Evolutionary conservation across 2,329 filamentous ascomycete genomes (phyloP), one percentile per base, ranked within the genome.

Genomic region (Ceratocystis lukuohia): DNA sequence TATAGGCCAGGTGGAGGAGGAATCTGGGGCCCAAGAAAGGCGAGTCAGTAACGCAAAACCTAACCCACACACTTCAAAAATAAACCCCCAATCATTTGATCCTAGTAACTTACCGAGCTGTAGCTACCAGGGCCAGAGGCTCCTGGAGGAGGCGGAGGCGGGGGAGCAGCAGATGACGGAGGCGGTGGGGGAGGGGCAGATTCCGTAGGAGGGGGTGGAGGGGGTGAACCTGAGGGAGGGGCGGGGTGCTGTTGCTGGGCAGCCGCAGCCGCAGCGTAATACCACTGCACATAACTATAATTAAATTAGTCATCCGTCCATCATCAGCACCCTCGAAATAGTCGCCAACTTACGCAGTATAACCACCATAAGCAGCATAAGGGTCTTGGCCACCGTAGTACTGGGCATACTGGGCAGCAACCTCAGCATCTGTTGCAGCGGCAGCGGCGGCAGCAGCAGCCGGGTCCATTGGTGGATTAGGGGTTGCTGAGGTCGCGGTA

Each of bases 311-410:
- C 44, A 7, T n/a, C 37, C 37, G 37, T 41, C 37, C 37, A 41
- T 41, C 37, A 41, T 61, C 46, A 46, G 37, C 15, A 62, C 5
- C 6, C 10, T 6, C 12, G 10, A 17, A 53, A 56, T 4, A 28
- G 12, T 25, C 1, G 2, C 3, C 48, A 41, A 71, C 79, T 73
- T 82, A 89, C 77, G 88, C 88, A 71, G 87, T 83, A 75, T 94
- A 96, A 65, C 93, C 93, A 69, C 93, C 93, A 71, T 94, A 96
- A 7, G 89, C 86, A 53, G 91, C 91, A 74, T 96, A 96, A 0
- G 92, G 93, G 72, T 96, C 91, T 69, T 83, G 79, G 65, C 80
- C 80, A 69, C 80, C 81, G 69, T 92, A 93, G 75, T 95, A 94
- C 74, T 91, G 88, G 2, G 89, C 87, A 74, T 95, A 95, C 72